phyloP scores from a whole-genome alignment of 345 rosid species.

The Chamaenerion angustifolium region DNA sequence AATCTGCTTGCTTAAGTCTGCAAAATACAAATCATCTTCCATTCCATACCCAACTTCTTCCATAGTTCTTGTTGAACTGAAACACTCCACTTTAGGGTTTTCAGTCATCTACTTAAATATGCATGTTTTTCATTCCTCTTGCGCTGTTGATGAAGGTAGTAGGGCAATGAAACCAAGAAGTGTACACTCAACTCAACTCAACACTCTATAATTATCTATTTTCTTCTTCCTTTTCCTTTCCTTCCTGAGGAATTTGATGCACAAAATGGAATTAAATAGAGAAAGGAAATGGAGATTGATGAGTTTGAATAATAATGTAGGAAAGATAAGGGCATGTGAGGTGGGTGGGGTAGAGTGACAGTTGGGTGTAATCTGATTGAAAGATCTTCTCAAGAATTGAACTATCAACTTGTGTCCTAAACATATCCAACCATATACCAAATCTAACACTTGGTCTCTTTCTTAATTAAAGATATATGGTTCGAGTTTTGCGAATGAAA shows the following conservation, averaged over 20 bases:
- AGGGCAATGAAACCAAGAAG: too few relatives aligned
- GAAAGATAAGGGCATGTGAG: slow-evolving; percentile 26
- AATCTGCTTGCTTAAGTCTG: slow-evolving; percentile 83
- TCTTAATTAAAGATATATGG: too few relatives aligned
- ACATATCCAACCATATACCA: too few relatives aligned
- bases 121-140: background rate
- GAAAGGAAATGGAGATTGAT: slow-evolving; percentile 3
- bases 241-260: slow-evolving; percentile 7
- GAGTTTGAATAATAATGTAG: background rate
- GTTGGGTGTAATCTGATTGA: slow-evolving; percentile 35
- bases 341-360: slow-evolving; percentile 29
- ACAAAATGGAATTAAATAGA: slow-evolving; percentile 19
- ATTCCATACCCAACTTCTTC: slow-evolving; percentile 48
- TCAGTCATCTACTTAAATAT: background rate
- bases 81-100: background rate
- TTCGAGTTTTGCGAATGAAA: too few relatives aligned
- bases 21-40: slow-evolving; percentile 84
- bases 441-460: too few relatives aligned
- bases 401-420: too few relatives aligned
- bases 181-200: too few relatives aligned
- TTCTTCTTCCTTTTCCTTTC: background rate
- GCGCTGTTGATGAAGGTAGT: background rate
- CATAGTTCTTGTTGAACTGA: slow-evolving; percentile 6
- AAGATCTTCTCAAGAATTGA: background rate
- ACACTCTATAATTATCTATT: background rate